Evolutionary conservation across 768 basidiomycete genomes (phyloP), one percentile per base, ranked within the genome.

Genomic region (Porphyrellus cyaneotinctus): DNA sequence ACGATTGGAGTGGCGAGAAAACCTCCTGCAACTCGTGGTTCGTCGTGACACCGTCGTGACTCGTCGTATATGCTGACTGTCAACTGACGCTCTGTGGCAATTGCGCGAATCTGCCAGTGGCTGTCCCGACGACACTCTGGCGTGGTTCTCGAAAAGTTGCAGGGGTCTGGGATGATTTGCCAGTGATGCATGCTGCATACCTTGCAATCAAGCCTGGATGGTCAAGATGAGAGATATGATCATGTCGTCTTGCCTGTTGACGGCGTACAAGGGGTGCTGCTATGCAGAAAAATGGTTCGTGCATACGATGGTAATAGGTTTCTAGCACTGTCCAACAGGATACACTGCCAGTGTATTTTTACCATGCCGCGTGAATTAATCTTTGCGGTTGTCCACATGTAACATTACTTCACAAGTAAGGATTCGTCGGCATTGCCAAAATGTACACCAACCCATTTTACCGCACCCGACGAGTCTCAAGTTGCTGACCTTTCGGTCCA

Each of bases 181-280:
- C n/a, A n/a, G n/a, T n/a, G 13, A 26, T 20, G 9, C 23, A 13
- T n/a, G 32, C 51, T 15, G 26, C 58, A 7, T 31, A n/a, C 18
- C 62, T 64, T 15, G 9, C 44, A 11, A 55, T 63, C 33, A 61
- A 41, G 24, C 53, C 52, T 9, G 59, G 61, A 26, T 57, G 33
- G 30, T 7, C 12, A 49, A 53, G 30, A 35, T 56, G 43, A 43
- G 24, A 43, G 59, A 64, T 26, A 36, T 52, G 41, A 47, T 63
- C 39, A 62, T 64, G 5, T 35, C 61, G 31, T 62, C 62, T 39
- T 62, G 59, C 26, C 22, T 64, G 35, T 33, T 63, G 57, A 59
- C 44, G 20, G 62, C 42, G 22, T 49, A 57, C 15, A 58, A 52
- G 20, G 22, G 15, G 28, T 6, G 18, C 41, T 10, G 20, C 35